These are phyloP conservation scores for Myxozyma nipponensis DNA, from an alignment of 805 yeast genomes.

Conservation along the genomic window DNA sequence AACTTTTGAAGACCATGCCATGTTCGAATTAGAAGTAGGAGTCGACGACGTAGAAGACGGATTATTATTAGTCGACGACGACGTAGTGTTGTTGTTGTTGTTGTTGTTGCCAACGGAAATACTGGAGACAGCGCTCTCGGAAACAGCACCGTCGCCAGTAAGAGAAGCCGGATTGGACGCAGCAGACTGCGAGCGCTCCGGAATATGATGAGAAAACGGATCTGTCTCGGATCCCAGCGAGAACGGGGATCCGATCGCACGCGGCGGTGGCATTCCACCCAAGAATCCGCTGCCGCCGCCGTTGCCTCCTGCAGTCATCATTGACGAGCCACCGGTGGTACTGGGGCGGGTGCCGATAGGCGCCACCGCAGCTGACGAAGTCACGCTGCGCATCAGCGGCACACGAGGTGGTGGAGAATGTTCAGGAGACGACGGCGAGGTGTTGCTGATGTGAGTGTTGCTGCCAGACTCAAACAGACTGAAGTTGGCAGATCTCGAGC, in stretches of 20 bases:
- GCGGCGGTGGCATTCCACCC: conserved; percentile 16
- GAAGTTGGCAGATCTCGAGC: conserved; percentile 28
- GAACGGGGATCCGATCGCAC: conserved; percentile 22
- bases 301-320: conserved; percentile 9
- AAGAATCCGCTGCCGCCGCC: background rate
- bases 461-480: conserved; percentile 25
- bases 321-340: too few species aligned
- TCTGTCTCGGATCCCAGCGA: conserved; percentile 22
- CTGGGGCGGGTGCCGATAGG: conserved; percentile 29
- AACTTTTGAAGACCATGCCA: conserved; percentile 28
- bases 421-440: conserved; percentile 27
- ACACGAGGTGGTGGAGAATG: conserved; percentile 27
- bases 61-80: background rate
- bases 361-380: conserved; percentile 26
- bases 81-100: conserved; percentile 2
- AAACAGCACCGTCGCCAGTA: conserved; percentile 5
- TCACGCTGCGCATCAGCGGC: conserved; percentile 20
- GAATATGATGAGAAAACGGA: conserved; percentile 19
- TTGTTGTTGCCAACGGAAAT: conserved; percentile 1
- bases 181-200: conserved; percentile 24
- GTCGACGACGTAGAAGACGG: conserved; percentile 6
- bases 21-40: conserved; percentile 14
- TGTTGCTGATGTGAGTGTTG: conserved; percentile 15
- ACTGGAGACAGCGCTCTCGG: conserved; percentile 2
- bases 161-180: conserved; percentile 22